phyloP scores from a whole-genome alignment of 306 rosid species.

The Prunus persica region DNA sequence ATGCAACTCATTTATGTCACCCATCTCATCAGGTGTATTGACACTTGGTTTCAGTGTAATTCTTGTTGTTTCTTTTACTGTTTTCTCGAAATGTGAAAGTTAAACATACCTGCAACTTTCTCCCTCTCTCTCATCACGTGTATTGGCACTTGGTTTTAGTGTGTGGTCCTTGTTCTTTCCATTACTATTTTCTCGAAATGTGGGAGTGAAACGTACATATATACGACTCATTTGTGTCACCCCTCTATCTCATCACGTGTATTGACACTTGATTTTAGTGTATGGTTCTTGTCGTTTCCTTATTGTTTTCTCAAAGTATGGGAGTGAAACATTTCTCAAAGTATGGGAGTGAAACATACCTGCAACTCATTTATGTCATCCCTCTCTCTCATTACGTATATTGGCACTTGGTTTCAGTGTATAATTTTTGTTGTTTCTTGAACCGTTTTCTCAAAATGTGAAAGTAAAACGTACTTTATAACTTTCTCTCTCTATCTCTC shows the following conservation, averaged over 20 bases:
- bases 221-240: background rate
- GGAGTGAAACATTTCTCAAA: background rate
- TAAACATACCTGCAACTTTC: no score
- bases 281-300: background rate
- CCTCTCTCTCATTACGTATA: no score
- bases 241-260: background rate
- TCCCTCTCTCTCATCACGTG: no score
- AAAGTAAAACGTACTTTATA: no score
- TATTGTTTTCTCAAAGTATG: background rate
- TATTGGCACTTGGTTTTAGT: no score
- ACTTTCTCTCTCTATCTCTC: no score
- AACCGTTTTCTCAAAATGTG: background rate
- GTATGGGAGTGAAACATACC: no score
- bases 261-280: background rate
- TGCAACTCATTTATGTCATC: no score
- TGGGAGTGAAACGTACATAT: background rate
- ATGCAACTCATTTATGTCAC: background rate
- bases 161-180: no score
- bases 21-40: background rate
- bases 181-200: no score
- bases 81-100: background rate
- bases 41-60: background rate
- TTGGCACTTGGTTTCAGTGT: no score
- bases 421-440: background rate
- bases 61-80: background rate